A percentile compares a stretch with the other conserved stretches of the same genome.
These are phyloP conservation scores for Lachnellula suecica DNA, from an alignment of 2,329 filamentous ascomycete species.

Conservation along the genomic window DNA sequence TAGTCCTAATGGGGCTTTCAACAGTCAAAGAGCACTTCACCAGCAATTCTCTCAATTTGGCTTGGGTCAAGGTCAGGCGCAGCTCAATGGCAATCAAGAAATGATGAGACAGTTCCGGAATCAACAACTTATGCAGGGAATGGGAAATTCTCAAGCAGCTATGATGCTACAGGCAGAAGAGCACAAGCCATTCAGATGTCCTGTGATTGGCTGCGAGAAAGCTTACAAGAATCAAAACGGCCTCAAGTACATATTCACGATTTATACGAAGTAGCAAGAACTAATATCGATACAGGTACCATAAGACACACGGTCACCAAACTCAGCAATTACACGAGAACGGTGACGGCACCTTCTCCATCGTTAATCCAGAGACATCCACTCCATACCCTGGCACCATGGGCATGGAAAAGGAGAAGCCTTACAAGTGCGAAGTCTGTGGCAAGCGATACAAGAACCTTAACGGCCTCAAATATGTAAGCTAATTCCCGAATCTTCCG, in stretches of 20 bases:
- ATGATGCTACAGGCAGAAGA: slow-evolving; percentile 73
- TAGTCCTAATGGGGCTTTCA: slow-evolving; percentile 75
- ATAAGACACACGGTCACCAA: slow-evolving; percentile 86
- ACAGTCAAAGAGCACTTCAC: slow-evolving; percentile 62
- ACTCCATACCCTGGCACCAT: slow-evolving; percentile 92
- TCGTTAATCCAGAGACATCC: slow-evolving; percentile 94
- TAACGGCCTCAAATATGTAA: slow-evolving; percentile 93
- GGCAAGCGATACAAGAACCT: slow-evolving; percentile 99
- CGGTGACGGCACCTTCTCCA: slow-evolving; percentile 94
- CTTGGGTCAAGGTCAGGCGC: slow-evolving; percentile 59
- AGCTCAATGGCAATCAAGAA: slow-evolving; percentile 65
- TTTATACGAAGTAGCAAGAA: slow-evolving; percentile 6
- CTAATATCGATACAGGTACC: slow-evolving; percentile 48
- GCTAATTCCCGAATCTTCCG: slow-evolving; percentile 30
- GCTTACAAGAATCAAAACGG: slow-evolving; percentile 99
- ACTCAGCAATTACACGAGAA: slow-evolving; percentile 97
- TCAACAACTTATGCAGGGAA: slow-evolving; percentile 48
- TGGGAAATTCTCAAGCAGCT: slow-evolving; percentile 35
- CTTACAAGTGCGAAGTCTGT: slow-evolving; percentile 94
- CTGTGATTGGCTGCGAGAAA: slow-evolving; percentile 97
- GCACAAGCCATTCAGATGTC: slow-evolving; percentile 96
- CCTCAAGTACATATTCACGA: slow-evolving; percentile 68
- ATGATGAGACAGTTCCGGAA: slow-evolving; percentile 66
- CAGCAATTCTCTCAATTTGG: slow-evolving; percentile 71
- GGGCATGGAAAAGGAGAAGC: slow-evolving; percentile 99